These are phyloP conservation scores for Mallotus japonicus DNA, from an alignment of 441 rosid species.

Conservation along the genomic window DNA sequence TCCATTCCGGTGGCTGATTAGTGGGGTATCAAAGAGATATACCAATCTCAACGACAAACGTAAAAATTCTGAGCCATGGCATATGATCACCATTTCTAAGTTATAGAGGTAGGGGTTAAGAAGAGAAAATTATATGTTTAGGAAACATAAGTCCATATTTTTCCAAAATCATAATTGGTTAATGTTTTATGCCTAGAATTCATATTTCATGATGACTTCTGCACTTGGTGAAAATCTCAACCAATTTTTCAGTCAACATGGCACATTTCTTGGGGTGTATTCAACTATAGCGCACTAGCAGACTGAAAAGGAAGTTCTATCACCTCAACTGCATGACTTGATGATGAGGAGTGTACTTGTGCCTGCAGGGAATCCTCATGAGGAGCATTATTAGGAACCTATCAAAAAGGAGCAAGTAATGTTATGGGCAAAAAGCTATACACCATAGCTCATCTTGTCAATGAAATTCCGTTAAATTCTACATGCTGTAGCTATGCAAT, in stretches of 20 bases:
- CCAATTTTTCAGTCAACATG: not conserved
- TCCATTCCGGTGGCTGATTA: not conserved
- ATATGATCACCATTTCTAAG: not conserved
- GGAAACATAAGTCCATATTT: not conserved
- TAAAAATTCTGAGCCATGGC: not conserved
- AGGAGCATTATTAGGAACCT: slow-evolving; percentile 21
- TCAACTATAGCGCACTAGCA: not conserved
- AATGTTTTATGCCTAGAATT: not conserved
- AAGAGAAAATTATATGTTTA: not conserved
- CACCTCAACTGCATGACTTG: slow-evolving; percentile 29
- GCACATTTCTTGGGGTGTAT: no score
- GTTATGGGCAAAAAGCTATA: not conserved
- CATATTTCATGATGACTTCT: not conserved
- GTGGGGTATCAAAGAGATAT: not conserved
- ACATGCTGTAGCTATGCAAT: not conserved
- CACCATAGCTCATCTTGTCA: not conserved
- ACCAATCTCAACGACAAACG: not conserved
- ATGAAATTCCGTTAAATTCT: not conserved
- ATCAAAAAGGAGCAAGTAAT: not conserved
- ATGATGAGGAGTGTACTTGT: slow-evolving; percentile 22
- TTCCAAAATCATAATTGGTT: not conserved
- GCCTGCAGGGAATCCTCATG: slow-evolving; percentile 16
- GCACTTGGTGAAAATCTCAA: not conserved
- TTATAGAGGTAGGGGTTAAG: not conserved
- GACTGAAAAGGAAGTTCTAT: not conserved